Evolutionary conservation across 805 yeast species (phyloP).

Genomic region (Lipomyces japonicus): DNA sequence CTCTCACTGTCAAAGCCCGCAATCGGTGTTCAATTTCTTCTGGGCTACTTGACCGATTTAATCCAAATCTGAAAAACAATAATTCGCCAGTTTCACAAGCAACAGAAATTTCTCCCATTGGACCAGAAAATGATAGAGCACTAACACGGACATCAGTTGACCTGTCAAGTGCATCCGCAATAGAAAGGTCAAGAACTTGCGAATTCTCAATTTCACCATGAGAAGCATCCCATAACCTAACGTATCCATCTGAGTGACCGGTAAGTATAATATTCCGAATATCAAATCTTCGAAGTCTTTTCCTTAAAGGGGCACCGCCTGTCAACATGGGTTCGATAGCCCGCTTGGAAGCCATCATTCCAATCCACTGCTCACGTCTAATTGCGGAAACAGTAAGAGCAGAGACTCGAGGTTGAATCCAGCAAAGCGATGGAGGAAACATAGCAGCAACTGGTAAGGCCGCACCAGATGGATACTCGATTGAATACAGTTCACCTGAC

Average conservation of each 20-base stretch:
- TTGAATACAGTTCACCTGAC: slow-evolving; percentile 61
- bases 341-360: slow-evolving; percentile 57
- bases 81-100: slow-evolving; percentile 70
- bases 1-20: background rate
- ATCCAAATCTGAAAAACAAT: slow-evolving; percentile 66
- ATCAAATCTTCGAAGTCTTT: slow-evolving; percentile 47
- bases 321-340: slow-evolving; percentile 46
- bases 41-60: slow-evolving; percentile 37
- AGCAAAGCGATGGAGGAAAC: slow-evolving; percentile 78
- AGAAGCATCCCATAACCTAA: slow-evolving; percentile 78
- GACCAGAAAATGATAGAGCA: slow-evolving; percentile 69
- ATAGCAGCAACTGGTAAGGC: slow-evolving; percentile 50
- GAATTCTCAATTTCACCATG: slow-evolving; percentile 61
- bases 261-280: slow-evolving; percentile 62
- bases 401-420: slow-evolving; percentile 72
- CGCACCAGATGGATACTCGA: slow-evolving; percentile 56
- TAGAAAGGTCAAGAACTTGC: slow-evolving; percentile 56
- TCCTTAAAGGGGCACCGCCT: slow-evolving; percentile 74
- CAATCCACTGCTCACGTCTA: slow-evolving; percentile 67
- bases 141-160: slow-evolving; percentile 48
- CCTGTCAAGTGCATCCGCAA: slow-evolving; percentile 48
- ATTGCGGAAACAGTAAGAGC: slow-evolving; percentile 53
- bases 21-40: slow-evolving; percentile 9
- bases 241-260: slow-evolving; percentile 78
- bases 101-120: slow-evolving; percentile 49